These are phyloP conservation scores for Chenopodium album DNA, from an alignment of 148 eudicot genomes.

Conservation along the genomic window DNA sequence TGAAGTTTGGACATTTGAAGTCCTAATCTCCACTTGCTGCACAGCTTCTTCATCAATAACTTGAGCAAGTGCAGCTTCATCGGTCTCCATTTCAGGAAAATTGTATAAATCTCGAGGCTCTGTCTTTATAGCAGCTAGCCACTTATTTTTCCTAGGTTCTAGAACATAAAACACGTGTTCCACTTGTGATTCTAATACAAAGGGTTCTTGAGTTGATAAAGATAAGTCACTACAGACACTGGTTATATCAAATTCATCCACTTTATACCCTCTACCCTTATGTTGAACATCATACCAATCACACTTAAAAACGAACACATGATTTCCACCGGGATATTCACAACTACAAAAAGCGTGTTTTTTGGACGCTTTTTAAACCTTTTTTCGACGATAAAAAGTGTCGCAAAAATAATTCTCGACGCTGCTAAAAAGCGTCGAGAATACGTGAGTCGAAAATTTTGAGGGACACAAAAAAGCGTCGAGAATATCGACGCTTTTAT, in stretches of 20 bases:
- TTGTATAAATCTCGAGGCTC: conserved; percentile 7
- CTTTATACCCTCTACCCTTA: neutral
- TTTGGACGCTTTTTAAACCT: too few species aligned
- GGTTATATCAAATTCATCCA: conserved; percentile 1
- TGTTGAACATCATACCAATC: conserved; percentile 15
- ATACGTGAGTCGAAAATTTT: too few species aligned
- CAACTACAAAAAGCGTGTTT: too few species aligned
- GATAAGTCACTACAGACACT: neutral
- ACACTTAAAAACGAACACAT: conserved; percentile 6
- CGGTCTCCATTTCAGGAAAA: neutral
- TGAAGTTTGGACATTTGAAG: too few species aligned
- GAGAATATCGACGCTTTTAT: too few species aligned
- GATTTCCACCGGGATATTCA: neutral
- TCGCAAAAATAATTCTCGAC: too few species aligned
- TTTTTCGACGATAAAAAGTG: too few species aligned
- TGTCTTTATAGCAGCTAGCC: neutral
- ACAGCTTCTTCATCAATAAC: neutral
- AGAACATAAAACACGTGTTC: conserved; percentile 1
- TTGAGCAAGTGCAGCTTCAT: neutral
- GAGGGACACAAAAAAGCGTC: too few species aligned
- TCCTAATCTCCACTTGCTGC: too few species aligned
- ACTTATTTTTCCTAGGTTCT: neutral
- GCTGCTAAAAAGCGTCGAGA: too few species aligned
- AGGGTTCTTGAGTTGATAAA: neutral
- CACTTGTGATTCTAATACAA: conserved; percentile 15